A percentile compares a stretch with the other conserved stretches of the same genome.
These are phyloP conservation scores for Verbena officinalis DNA, from an alignment of 257 asterid species.

Conservation along the genomic window DNA sequence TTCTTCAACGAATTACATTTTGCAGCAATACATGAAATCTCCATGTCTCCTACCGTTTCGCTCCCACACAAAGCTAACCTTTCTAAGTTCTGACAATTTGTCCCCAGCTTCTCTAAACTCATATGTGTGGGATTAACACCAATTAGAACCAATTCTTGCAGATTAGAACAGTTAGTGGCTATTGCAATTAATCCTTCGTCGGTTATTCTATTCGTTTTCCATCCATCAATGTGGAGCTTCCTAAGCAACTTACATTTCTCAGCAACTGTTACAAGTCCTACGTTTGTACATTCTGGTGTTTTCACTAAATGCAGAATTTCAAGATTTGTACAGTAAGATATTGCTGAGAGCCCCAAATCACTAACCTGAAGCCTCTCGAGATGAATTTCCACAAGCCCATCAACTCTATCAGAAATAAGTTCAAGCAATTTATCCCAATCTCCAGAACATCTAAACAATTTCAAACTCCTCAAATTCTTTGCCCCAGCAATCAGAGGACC, in stretches of 20 bases:
- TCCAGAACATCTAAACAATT: constrained; percentile 81
- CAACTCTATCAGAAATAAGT: constrained; percentile 44
- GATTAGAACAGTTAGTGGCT: constrained; percentile 67
- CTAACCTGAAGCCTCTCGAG: constrained; percentile 83
- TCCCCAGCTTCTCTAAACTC: constrained; percentile 57
- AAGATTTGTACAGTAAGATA: constrained; percentile 55
- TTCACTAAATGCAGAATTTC: constrained; percentile 85
- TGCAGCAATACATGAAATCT: constrained; percentile 75
- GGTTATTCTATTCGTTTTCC: constrained; percentile 82
- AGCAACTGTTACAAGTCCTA: constrained; percentile 60
- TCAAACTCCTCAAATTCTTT: constrained; percentile 61
- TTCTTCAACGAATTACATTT: constrained; percentile 80
- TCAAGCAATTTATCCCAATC: constrained; percentile 87
- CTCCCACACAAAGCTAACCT: constrained; percentile 89
- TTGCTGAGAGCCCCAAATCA: constrained; percentile 56
- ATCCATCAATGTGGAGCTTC: constrained; percentile 88
- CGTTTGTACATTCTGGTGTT: constrained; percentile 76
- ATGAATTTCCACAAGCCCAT: constrained; percentile 64
- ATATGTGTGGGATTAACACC: constrained; percentile 74
- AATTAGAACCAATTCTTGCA: constrained; percentile 81
- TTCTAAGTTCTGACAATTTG: constrained; percentile 70
- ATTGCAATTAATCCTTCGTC: constrained; percentile 81
- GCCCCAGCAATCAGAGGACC: constrained; percentile 75
- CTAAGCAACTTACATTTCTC: constrained; percentile 68
- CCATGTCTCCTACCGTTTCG: constrained; percentile 84